Evolutionary conservation across 78 protist genomes (phyloP).

Genomic region (Protostelium mycophagum): DNA sequence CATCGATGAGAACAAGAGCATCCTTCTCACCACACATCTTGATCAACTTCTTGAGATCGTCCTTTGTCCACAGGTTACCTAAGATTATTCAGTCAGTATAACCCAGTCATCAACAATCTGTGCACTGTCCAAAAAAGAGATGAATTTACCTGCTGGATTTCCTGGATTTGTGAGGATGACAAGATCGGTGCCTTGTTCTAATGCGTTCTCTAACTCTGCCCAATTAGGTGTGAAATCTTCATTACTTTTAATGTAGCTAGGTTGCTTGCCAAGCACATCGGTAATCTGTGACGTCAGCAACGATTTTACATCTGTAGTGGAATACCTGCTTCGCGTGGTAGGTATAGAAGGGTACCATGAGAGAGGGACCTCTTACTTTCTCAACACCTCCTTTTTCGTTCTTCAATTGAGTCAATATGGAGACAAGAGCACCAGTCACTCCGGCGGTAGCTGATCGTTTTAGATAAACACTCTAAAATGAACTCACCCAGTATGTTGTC

Average conservation of each 20-base stretch:
- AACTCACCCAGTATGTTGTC: neutral
- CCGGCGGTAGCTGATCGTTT: neutral
- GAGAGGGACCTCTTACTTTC: neutral
- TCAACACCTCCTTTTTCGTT: neutral
- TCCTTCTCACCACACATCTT: neutral
- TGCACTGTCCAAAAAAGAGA: neutral
- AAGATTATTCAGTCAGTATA: too few species aligned
- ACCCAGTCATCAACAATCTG: too few species aligned
- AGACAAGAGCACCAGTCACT: neutral
- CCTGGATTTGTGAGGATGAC: constrained; percentile 25
- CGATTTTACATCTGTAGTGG: neutral
- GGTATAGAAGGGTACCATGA: constrained; percentile 38
- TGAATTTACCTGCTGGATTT: constrained; percentile 21
- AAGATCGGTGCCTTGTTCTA: neutral
- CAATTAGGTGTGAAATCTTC: constrained; percentile 6
- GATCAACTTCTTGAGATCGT: neutral
- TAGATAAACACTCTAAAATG: neutral
- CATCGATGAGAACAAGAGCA: constrained; percentile 6
- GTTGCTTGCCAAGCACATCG: neutral
- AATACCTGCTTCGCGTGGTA: constrained; percentile 23
- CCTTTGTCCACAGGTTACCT: constrained; percentile 14
- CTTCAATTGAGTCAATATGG: neutral
- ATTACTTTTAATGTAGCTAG: neutral
- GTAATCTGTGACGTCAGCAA: neutral
- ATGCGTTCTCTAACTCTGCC: neutral